phyloP scores from a whole-genome alignment of 2,329 filamentous ascomycete species.

The Achaetomium macrosporum region DNA sequence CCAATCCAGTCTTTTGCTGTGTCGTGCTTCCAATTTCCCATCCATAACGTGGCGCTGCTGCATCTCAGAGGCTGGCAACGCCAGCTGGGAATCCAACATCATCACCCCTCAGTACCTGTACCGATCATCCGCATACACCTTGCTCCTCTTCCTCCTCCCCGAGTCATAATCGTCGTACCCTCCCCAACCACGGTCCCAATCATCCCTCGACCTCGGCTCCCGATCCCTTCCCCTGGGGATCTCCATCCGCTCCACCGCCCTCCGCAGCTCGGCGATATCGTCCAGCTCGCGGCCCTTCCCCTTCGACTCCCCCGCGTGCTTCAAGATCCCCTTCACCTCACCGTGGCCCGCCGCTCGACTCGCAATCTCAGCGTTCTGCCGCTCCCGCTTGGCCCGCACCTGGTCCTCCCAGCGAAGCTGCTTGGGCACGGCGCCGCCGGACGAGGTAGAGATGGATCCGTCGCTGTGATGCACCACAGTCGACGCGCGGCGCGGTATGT shows the following conservation, averaged over 20 bases:
- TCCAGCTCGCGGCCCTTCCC: constrained; percentile 16
- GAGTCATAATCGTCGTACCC: constrained; percentile 13
- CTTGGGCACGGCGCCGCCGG: constrained; percentile 18
- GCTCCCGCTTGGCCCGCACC: constrained; percentile 20
- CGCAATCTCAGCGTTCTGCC: constrained; percentile 30
- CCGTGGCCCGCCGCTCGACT: constrained; percentile 21
- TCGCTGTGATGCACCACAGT: constrained; percentile 21
- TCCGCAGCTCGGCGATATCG: constrained; percentile 18
- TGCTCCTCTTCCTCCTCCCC: constrained; percentile 21
- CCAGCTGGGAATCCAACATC: too few species aligned
- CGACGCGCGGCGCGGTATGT: constrained; percentile 18
- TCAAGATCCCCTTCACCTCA: constrained; percentile 29
- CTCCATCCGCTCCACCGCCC: constrained; percentile 23
- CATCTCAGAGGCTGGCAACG: too few species aligned
- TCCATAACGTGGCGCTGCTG: too few species aligned
- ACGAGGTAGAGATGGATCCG: constrained; percentile 10
- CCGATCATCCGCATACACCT: constrained; percentile 22
- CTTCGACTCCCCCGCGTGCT: constrained; percentile 18
- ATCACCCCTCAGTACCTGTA: constrained; percentile 18
- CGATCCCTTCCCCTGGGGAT: constrained; percentile 15
- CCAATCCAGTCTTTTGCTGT: background rate
- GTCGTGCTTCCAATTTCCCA: too few species aligned
- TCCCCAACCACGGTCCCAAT: constrained; percentile 21
- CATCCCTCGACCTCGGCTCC: constrained; percentile 10
- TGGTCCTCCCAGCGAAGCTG: constrained; percentile 30